Conservation (phyloP, 2,329 filamentous ascomycete genomes). For the Tolypocladium nubicola region DNA sequence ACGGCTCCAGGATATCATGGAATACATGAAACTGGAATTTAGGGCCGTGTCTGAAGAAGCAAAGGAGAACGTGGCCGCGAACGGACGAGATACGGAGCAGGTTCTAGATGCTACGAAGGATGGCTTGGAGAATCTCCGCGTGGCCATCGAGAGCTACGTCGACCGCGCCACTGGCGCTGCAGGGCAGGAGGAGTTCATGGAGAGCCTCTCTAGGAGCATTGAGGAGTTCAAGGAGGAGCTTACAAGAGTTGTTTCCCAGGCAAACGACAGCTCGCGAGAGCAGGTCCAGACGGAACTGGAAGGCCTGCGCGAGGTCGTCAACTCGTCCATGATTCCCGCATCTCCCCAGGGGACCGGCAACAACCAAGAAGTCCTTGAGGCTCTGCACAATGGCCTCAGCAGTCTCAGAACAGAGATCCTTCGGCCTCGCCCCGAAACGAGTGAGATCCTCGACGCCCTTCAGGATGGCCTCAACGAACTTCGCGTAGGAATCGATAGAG, state of each 20-base stretch:
- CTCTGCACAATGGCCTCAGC: conserved; percentile 62
- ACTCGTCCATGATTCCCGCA: conserved; percentile 55
- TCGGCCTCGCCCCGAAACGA: conserved; percentile 56
- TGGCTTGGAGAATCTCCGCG: conserved; percentile 69
- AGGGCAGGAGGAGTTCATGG: conserved; percentile 69
- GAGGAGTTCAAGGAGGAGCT: conserved; percentile 59
- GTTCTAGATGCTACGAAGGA: conserved; percentile 81
- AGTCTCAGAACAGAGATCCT: conserved; percentile 67
- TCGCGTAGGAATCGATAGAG: conserved; percentile 63
- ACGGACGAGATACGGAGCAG: conserved; percentile 75
- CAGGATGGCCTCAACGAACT: conserved; percentile 79
- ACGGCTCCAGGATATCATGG: conserved; percentile 55
- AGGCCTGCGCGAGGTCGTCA: conserved; percentile 67
- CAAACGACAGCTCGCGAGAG: conserved; percentile 39
- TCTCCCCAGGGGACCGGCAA: conserved; percentile 32
- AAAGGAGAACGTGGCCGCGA: conserved; percentile 71
- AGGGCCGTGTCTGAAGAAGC: conserved; percentile 49
- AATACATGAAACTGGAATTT: conserved; percentile 49
- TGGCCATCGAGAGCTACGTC: conserved; percentile 73
- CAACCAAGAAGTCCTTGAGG: conserved; percentile 59
- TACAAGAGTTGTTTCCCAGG: conserved; percentile 44
- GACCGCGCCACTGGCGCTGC: conserved; percentile 59
- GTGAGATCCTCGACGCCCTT: conserved; percentile 80
- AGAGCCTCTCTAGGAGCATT: conserved; percentile 53
- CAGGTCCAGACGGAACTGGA: conserved; percentile 76